phyloP scores from a whole-genome alignment of 306 rosid genomes.

The Casuarina cunninghamiana region DNA sequence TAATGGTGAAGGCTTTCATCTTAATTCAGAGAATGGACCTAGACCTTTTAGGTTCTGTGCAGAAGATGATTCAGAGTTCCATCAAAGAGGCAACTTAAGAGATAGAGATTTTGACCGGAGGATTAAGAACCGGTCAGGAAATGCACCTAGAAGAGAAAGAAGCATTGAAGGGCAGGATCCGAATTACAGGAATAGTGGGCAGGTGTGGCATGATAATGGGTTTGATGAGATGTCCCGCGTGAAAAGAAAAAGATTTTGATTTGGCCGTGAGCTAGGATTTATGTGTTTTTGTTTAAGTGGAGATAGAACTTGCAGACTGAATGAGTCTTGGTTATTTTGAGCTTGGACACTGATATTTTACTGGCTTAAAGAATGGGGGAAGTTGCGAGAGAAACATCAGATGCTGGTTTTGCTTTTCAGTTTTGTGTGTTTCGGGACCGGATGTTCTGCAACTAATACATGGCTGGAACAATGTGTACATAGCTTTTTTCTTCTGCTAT shows the following conservation, averaged over 20 bases:
- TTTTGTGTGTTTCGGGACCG: neutral
- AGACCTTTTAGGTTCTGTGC: conserved; percentile 69
- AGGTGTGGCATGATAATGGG: conserved; percentile 65
- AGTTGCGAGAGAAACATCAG: conserved; percentile 4
- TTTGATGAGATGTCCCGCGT: conserved; percentile 67
- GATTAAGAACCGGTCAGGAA: conserved; percentile 60
- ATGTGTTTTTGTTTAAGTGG: neutral
- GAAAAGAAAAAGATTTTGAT: conserved; percentile 75
- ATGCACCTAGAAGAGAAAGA: conserved; percentile 68
- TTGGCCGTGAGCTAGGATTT: conserved; percentile 6
- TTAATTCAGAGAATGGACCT: conserved; percentile 57
- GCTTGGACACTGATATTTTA: conserved; percentile 11
- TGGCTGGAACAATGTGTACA: conserved; percentile 13
- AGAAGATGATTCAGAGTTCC: conserved; percentile 66
- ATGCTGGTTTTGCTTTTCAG: neutral
- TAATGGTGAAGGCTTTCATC: conserved; percentile 63
- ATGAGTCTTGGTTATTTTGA: conserved; percentile 4
- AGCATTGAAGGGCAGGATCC: conserved; percentile 71
- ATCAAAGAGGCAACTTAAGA: conserved; percentile 70
- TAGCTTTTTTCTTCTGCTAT: conserved; percentile 16
- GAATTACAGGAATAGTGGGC: conserved; percentile 68
- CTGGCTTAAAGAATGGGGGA: conserved; percentile 1
- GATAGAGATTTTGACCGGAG: conserved; percentile 72
- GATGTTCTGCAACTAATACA: conserved; percentile 1
- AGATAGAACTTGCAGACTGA: conserved; percentile 1